Base-by-base conservation (phyloP, 176 grass and related monocot species). In the Oryza rufipogon region DNA sequence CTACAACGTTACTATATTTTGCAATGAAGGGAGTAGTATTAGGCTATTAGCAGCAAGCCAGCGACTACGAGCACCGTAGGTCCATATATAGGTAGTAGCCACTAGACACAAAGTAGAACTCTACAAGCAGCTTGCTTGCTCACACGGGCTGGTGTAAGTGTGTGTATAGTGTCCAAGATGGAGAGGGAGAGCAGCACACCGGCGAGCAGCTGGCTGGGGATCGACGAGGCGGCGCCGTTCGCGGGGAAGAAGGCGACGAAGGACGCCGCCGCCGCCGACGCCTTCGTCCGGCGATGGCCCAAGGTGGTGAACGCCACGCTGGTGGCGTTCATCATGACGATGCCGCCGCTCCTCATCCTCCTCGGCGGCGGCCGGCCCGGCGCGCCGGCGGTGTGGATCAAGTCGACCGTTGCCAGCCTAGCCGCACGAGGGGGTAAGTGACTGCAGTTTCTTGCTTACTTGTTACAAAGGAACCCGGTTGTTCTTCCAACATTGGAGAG, bases 361-460 rank as follows among this genome's bases (percentile, higher is more conserved):
- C 25, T 86, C 33, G 30, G 32, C 23, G 28, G 32, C 9, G 83
- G 54, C 15, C 33, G 33, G 72, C 13, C 74, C 34, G 58, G 19
- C 9, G 8, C 64, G 49, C 79, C 72, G 33, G 7, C 54, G 42
- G 88, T 88, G 25, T 88, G 87, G 75, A 69, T 88, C 82, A 86
- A 77, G 46, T 76, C 83, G 8, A 64, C 83, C 25, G 47, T 79
- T 9, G 17, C 68, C 45, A 11, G 12, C 44, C 28, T 83, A 14
- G 82, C 78, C 19, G 5, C 44, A 19, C 82, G 6, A 2, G 30
- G 13, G 47, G 58, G 82, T 74, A 47, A 64, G 36, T 38, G 54
- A 16, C 34, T 30, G 36, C 48, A 4, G 4, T 2, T 34, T 11
- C 34, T 16, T 61, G 1, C 19, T 3, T 8, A 76, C 2, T 63